phyloP scores from a whole-genome alignment of 139 green algal genomes.

The Volvox reticuliferus region DNA sequence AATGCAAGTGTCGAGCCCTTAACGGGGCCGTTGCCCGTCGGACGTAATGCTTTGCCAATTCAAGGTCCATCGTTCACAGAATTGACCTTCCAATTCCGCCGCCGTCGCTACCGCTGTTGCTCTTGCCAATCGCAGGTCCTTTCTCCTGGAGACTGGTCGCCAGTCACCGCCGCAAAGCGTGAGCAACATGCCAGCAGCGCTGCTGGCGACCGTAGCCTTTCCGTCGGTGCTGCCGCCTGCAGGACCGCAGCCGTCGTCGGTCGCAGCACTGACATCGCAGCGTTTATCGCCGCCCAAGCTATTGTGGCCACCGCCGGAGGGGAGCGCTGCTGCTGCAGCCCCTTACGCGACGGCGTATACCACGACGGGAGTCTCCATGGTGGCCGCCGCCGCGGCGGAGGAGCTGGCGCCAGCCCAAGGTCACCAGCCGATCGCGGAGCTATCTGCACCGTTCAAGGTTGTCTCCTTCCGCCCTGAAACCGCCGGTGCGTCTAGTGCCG shows the following conservation, averaged over 20 bases:
- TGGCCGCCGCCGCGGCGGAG: not conserved
- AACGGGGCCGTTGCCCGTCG: too few species aligned
- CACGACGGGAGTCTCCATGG: not conserved
- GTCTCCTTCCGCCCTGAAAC: not conserved
- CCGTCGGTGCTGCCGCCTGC: not conserved
- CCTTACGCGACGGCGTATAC: not conserved
- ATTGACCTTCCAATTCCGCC: too few species aligned
- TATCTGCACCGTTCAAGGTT: not conserved
- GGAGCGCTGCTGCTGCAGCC: not conserved
- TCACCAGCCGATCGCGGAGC: not conserved
- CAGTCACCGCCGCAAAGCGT: not conserved
- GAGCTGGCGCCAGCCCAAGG: not conserved
- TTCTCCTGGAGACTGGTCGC: not conserved
- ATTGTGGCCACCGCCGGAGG: too few species aligned
- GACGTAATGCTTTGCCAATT: too few species aligned
- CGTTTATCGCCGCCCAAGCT: too few species aligned
- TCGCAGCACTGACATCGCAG: not conserved
- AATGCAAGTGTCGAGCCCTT: too few species aligned
- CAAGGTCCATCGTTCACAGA: too few species aligned
- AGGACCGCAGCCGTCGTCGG: not conserved
- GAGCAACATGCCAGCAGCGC: not conserved
- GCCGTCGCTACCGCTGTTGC: not conserved
- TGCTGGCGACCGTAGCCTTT: not conserved
- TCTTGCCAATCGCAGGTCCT: not conserved
- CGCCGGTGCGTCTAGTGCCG: not conserved